phyloP scores from a whole-genome alignment of 345 rosid genomes.

The Geranium brycei region DNA sequence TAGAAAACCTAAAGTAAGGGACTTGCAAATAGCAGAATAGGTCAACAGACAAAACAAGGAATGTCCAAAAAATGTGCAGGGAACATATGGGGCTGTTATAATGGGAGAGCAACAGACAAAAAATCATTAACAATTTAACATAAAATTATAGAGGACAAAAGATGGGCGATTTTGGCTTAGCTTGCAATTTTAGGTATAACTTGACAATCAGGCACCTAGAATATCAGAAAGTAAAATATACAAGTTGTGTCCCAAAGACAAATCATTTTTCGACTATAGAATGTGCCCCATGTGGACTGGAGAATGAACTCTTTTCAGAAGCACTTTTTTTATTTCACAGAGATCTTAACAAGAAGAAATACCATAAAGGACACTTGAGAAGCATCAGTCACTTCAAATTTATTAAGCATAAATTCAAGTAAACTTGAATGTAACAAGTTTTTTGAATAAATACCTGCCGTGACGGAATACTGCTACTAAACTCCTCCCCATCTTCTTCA shows the following conservation, averaged over 20 bases:
- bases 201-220: not conserved
- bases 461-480: conserved; percentile 48
- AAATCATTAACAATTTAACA: not conserved
- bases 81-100: too few species aligned
- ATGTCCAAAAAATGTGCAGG: not conserved
- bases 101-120: not conserved
- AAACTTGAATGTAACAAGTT: not conserved
- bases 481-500: conserved; percentile 77
- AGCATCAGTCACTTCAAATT: not conserved
- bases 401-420: not conserved
- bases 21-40: not conserved
- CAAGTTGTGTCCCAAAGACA: not conserved
- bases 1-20: not conserved
- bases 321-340: not conserved
- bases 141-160: not conserved
- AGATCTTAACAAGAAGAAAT: not conserved
- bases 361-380: not conserved
- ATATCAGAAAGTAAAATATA: not conserved
- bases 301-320: not conserved
- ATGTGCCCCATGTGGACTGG: too few species aligned
- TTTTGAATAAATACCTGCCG: conserved; percentile 52
- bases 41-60: not conserved
- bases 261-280: not conserved
- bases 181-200: not conserved
- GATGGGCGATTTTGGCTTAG: too few species aligned